Percentiles rank a stretch among this genome's conserved stretches.
These are phyloP conservation scores for Globisporangium mamillatum DNA, from an alignment of 352 stramenopile genomes.

Conservation along the genomic window DNA sequence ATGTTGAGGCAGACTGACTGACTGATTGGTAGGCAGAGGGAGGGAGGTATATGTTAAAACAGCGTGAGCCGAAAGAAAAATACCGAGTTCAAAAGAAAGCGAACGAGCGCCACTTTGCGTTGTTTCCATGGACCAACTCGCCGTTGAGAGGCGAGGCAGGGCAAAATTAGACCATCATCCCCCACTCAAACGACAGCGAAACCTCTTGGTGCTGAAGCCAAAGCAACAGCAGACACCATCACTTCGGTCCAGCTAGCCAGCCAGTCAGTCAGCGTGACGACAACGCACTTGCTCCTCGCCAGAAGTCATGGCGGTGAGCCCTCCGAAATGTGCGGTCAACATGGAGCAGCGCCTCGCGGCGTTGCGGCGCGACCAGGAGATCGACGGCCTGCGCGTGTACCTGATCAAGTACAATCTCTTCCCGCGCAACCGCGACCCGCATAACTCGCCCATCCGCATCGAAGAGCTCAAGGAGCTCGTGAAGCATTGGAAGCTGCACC, in stretches of 20 bases:
- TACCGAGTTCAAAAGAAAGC: background rate
- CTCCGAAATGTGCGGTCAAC: conserved; percentile 80
- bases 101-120: background rate
- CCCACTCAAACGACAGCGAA: background rate
- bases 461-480: conserved; percentile 92
- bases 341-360: conserved; percentile 82
- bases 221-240: background rate
- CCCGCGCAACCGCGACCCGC: conserved; percentile 72
- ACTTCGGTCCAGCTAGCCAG: background rate
- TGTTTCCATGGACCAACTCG: background rate
- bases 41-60: background rate
- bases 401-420: conserved; percentile 89
- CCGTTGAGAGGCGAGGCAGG: background rate
- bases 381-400: conserved; percentile 76
- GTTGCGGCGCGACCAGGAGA: conserved; percentile 83
- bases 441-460: conserved; percentile 84
- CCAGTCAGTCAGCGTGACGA: background rate
- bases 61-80: background rate
- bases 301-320: conserved; percentile 57
- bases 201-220: conserved; percentile 2
- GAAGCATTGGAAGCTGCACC: conserved; percentile 90
- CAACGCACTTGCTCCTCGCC: background rate
- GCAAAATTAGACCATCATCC: background rate
- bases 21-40: background rate
- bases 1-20: background rate